Percentiles rank a stretch among this genome's conserved stretches.
These are phyloP conservation scores for Penicillium sp. DNA, from an alignment of 2,329 filamentous ascomycete genomes.

Conservation along the genomic window DNA sequence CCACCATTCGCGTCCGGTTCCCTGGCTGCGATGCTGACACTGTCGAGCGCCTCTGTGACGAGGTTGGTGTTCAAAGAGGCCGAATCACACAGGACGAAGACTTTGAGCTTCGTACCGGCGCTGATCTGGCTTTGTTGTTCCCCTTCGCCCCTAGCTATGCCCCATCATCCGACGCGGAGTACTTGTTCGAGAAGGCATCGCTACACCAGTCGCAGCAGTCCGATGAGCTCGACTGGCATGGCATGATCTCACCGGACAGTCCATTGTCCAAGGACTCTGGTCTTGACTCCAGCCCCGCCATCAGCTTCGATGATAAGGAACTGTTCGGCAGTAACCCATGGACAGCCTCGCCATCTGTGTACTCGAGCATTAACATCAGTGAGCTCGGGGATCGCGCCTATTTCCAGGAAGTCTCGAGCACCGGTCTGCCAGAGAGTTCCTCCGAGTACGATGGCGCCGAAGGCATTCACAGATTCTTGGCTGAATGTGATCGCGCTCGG, in stretches of 20 bases:
- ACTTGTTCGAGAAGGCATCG: constrained; percentile 44
- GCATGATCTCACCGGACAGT: constrained; percentile 53
- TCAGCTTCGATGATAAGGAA: constrained; percentile 43
- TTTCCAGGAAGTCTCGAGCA: constrained; percentile 42
- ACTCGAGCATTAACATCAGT: constrained; percentile 58
- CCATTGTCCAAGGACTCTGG: constrained; percentile 25
- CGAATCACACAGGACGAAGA: constrained; percentile 74
- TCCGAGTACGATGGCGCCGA: constrained; percentile 63
- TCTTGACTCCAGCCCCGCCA: constrained; percentile 26
- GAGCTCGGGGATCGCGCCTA: constrained; percentile 45
- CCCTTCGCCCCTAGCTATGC: constrained; percentile 72
- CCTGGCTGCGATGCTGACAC: constrained; percentile 83
- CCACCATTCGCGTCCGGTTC: constrained; percentile 76
- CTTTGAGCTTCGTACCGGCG: constrained; percentile 66
- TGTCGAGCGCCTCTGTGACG: constrained; percentile 79
- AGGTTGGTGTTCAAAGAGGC: constrained; percentile 80
- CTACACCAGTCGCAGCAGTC: constrained; percentile 28
- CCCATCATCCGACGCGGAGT: constrained; percentile 42
- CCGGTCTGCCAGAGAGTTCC: constrained; percentile 28
- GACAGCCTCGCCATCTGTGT: constrained; percentile 53
- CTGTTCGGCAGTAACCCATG: constrained; percentile 54
- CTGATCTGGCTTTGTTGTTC: constrained; percentile 74
- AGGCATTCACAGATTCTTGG: constrained; percentile 65
- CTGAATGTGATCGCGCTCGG: constrained; percentile 58
- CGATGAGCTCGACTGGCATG: constrained; percentile 54